Percentiles rank a stretch among this genome's conserved stretches.
Evolutionary conservation across 768 basidiomycete genomes (phyloP).

Genomic region (Ephemerocybe angulata): DNA sequence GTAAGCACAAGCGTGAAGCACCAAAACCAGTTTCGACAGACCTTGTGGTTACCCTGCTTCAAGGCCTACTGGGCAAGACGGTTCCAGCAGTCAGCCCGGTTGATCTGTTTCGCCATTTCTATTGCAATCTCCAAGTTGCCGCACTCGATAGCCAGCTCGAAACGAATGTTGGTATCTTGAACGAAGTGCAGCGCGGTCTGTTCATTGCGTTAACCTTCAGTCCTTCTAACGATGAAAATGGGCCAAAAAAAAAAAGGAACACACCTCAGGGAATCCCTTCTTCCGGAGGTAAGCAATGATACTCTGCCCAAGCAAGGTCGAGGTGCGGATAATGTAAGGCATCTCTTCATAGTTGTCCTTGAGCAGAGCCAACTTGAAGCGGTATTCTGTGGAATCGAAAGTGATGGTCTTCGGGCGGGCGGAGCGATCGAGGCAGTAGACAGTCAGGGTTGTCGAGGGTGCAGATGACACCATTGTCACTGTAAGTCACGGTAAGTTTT

Average conservation of each 20-base stretch:
- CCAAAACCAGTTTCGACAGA: too few species aligned
- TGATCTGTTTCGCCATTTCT: constrained; percentile 86
- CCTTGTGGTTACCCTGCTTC: constrained; percentile 97
- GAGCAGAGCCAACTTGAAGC: constrained; percentile 94
- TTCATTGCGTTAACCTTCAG: too few species aligned
- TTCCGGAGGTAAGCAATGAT: constrained; percentile 97
- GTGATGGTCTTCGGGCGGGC: constrained; percentile 93
- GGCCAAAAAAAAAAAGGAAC: not conserved
- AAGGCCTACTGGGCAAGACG: constrained; percentile 92
- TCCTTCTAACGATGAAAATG: too few species aligned
- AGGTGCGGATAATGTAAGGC: constrained; percentile 92
- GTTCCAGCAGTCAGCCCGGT: constrained; percentile 89
- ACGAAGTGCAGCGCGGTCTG: constrained; percentile 98
- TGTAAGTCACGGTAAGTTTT: constrained; percentile 24
- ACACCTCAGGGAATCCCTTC: constrained; percentile 96
- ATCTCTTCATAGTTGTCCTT: constrained; percentile 97
- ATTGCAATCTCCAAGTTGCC: constrained; percentile 95
- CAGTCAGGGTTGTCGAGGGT: constrained; percentile 96
- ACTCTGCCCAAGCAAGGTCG: constrained; percentile 93
- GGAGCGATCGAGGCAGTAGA: constrained; percentile 93
- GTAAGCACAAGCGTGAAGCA: too few species aligned
- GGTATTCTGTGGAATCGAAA: constrained; percentile 97
- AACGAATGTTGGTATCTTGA: constrained; percentile 94
- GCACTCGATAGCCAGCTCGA: constrained; percentile 97
- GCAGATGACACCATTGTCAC: constrained; percentile 97